Base-by-base conservation (phyloP, 805 yeast genomes). In the Metschnikowia picachoensis region DNA sequence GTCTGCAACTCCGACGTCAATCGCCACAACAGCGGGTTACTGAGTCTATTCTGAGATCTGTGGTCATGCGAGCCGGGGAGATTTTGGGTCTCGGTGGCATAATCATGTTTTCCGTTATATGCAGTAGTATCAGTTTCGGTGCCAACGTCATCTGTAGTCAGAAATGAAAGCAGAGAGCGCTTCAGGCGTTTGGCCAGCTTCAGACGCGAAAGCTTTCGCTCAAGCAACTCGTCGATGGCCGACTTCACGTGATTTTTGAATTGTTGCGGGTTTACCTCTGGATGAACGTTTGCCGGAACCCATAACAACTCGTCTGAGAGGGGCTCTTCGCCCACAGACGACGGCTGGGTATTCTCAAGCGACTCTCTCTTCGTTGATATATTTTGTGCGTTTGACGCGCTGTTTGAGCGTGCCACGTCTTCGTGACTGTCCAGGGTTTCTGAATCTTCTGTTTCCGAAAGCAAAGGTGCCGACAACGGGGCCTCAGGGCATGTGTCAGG, bases 251-350 rank as follows among this genome's bases (percentile, higher is more conserved):
- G 85, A 53, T 76, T 77, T 52, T 82, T 72, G 67, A 82, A 85
- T 57, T 87, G 88, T 58, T 87, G 95, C 2, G 98, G 98, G 25
- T 95, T 91, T n/a, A 92, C 78, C 57, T 87, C 92, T 1, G 98
- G 98, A 62, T 94, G 99, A 33, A 89, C 74, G 51, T 80, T 82
- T 2, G 98, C 99, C 0, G 98, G 98, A 1, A 94, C 97, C 99
- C 99, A 92, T 44, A 92, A 69, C 30, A 87, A 66, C 40, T 77
- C 76, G 3, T 46, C 53, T 9, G 39, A 35, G 30, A 20, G 41
- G 11, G 35, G 37, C 5, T 39, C 31, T 14, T 49, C 53, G 30
- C 36, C 42, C 27, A 41, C n/a, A 13, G 46, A 38, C 29, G 43
- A 39, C 9, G 45, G 37, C 29, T 17, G 41, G 8, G 30, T 15